Conservation (phyloP, 164 flowering plant species). For the Euptelea pleiosperma region DNA sequence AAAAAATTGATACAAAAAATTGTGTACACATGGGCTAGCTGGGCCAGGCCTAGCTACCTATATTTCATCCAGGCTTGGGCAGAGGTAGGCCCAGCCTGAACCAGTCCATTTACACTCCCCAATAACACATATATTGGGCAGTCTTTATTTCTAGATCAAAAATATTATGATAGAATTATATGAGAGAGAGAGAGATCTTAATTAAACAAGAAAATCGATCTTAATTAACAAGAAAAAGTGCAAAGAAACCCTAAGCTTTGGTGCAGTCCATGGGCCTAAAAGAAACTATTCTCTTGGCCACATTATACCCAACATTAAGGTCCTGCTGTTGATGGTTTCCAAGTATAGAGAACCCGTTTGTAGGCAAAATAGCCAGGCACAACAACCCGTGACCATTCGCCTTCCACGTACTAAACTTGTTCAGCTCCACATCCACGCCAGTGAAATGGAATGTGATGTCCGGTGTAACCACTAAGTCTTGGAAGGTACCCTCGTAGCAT, state of each 20-base stretch:
- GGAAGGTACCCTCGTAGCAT: not conserved
- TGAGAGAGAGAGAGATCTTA: no score
- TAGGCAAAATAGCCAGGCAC: not conserved
- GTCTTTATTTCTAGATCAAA: no score
- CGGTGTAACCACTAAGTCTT: not conserved
- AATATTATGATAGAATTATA: no score
- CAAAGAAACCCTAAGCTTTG: not conserved
- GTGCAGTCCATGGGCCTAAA: not conserved
- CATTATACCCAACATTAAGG: constrained; percentile 1
- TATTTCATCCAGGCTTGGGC: no score
- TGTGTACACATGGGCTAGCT: no score
- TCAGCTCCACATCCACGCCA: constrained; percentile 1
- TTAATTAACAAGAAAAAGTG: no score
- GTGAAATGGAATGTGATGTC: constrained; percentile 1
- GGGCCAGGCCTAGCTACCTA: no score
- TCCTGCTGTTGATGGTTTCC: constrained; percentile 9
- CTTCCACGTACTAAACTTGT: not conserved
- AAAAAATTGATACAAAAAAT: no score
- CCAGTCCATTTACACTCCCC: no score
- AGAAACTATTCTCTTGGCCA: not conserved
- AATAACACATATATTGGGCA: no score
- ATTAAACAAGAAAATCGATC: no score
- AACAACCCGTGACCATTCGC: not conserved
- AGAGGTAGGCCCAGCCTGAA: no score
- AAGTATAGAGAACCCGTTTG: not conserved